Conservation (phyloP, 1,284 basidiomycete genomes). For the Naganishia cerealis region DNA sequence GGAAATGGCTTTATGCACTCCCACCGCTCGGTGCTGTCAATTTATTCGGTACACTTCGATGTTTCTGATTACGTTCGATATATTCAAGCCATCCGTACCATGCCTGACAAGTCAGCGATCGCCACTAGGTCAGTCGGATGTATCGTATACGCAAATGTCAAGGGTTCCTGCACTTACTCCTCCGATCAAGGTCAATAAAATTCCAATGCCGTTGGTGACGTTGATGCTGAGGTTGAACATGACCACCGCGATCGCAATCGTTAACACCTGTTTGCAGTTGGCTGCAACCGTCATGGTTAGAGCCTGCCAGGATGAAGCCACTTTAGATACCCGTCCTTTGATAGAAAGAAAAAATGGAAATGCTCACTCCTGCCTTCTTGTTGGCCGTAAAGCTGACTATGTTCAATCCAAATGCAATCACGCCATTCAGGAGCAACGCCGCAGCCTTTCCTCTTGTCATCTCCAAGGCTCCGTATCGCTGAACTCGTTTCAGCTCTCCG, state of each 20-base stretch:
- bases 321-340: neutral
- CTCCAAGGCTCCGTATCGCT: slow-evolving; percentile 59
- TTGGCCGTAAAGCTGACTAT: slow-evolving; percentile 90
- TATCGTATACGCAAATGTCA: neutral
- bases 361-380: slow-evolving; percentile 68
- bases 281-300: slow-evolving; percentile 54
- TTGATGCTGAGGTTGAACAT: slow-evolving; percentile 81
- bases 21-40: slow-evolving; percentile 3
- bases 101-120: slow-evolving; percentile 38
- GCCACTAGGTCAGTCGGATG: neutral
- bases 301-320: slow-evolving; percentile 27
- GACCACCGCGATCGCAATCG: slow-evolving; percentile 76
- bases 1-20: neutral
- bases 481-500: slow-evolving; percentile 72
- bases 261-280: slow-evolving; percentile 85
- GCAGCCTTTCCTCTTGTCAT: slow-evolving; percentile 60
- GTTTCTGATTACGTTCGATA: slow-evolving; percentile 58
- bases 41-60: slow-evolving; percentile 1
- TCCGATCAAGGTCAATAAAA: slow-evolving; percentile 74
- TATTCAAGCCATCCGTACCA: slow-evolving; percentile 77
- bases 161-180: slow-evolving; percentile 58
- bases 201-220: slow-evolving; percentile 73
- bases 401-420: slow-evolving; percentile 84
- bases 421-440: slow-evolving; percentile 71
- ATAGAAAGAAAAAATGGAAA: slow-evolving; percentile 53